Base-by-base conservation (phyloP, 179 eudicot genomes). In the Corrigiola litoralis region DNA sequence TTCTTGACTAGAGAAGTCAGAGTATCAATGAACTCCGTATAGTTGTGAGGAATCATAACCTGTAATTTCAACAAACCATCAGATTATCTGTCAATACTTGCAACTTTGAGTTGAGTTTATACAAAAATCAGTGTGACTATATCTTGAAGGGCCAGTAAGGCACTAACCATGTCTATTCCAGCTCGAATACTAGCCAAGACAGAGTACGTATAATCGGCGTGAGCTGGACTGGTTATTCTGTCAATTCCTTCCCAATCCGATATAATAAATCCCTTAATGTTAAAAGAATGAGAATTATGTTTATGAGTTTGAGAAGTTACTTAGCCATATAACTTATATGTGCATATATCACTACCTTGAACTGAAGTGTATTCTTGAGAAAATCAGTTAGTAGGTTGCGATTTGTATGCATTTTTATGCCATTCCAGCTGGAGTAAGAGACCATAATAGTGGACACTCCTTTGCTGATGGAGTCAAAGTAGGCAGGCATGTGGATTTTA, bases 371-470 rank as follows among this genome's bases (percentile, higher is more conserved):
- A 75, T 72, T 79, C 80, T 89, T 86, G 45, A 89, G 84, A 73
- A 75, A 81, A 42, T 80, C 82, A 36, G 85, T 82, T 36, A 89
- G 52, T 53, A 89, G 47, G 40, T 86, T 44, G 12, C 53, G 76
- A 68, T 86, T 81, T 14, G 88, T 80, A 58, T 89, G 96, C 96
- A 89, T 86, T 79, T 84, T 82, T 81, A 38, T 55, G 3, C 88
- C 86, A 24, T 86, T 89, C 90, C 82, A 86, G 75, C 96, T 89
- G 56, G 96, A 84, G 67, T 84, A 89, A 6, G 96, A 89, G 64
- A 84, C 80, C 96, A 89, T 89, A n/a, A 89, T 71, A 6, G 96
- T 86, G 5, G 96, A 70, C 24, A 86, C 88, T 18, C 96, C 96
- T 74, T 86, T 89, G 54, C 51, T 78, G 50, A 89, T 72, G 0